These are phyloP conservation scores for Penicillium oxalicum DNA, from an alignment of 2,329 filamentous ascomycete species.

Conservation along the genomic window DNA sequence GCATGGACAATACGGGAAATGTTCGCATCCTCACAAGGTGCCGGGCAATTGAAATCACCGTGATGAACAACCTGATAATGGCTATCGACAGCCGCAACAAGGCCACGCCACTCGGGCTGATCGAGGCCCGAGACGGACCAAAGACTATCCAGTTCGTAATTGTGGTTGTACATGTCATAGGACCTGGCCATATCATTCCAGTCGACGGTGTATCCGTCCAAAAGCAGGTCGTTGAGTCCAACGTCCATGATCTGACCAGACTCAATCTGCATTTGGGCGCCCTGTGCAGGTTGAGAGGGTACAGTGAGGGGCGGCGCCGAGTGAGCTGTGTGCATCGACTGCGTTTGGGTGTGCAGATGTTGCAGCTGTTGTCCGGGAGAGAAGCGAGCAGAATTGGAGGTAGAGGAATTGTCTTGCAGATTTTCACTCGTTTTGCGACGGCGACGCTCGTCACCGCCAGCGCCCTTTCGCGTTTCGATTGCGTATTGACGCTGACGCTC, in stretches of 20 bases:
- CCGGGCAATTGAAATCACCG: slow-evolving; percentile 28
- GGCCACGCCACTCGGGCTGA: slow-evolving; percentile 38
- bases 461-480: slow-evolving; percentile 49
- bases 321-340: slow-evolving; percentile 18
- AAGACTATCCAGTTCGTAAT: slow-evolving; percentile 37
- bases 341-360: slow-evolving; percentile 24
- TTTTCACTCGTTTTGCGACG: slow-evolving; percentile 33
- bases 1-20: slow-evolving; percentile 34
- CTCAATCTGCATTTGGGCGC: slow-evolving; percentile 23
- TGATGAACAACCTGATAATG: slow-evolving; percentile 39
- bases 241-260: slow-evolving; percentile 22
- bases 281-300: slow-evolving; percentile 8
- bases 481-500: slow-evolving; percentile 55
- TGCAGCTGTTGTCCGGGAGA: slow-evolving; percentile 28
- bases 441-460: slow-evolving; percentile 34
- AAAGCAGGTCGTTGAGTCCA: slow-evolving; percentile 31
- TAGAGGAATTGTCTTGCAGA: slow-evolving; percentile 15
- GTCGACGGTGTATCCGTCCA: slow-evolving; percentile 36
- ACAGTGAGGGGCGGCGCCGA: slow-evolving; percentile 14
- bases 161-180: slow-evolving; percentile 37
- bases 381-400: slow-evolving; percentile 19
- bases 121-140: slow-evolving; percentile 39
- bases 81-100: slow-evolving; percentile 42
- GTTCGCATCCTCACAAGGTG: slow-evolving; percentile 31
- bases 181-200: slow-evolving; percentile 33